Percentiles rank a stretch among this genome's conserved stretches.
phyloP scores from a whole-genome alignment of 495 filamentous ascomycete genomes.

The Aspergillus coremiiformis region DNA sequence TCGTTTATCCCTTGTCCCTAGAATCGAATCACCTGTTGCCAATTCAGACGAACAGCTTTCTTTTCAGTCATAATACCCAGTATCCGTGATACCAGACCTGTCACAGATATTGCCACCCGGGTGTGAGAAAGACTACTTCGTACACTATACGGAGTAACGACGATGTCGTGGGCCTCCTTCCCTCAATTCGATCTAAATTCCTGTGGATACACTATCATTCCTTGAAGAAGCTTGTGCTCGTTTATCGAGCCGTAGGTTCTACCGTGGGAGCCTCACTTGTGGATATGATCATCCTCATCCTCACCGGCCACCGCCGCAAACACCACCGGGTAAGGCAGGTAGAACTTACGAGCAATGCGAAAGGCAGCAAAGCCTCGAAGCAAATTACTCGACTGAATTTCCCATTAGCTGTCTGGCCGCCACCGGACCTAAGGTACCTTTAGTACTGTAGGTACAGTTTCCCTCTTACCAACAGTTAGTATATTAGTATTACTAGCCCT shows the following conservation, averaged over 20 bases:
- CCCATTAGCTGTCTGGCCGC: not conserved
- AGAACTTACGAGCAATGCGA: not conserved
- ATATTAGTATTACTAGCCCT: not conserved
- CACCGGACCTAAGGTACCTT: too few species aligned
- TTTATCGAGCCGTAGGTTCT: not conserved
- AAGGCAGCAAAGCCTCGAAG: not conserved
- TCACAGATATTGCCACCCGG: not conserved
- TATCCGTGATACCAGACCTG: not conserved
- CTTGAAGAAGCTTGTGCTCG: not conserved
- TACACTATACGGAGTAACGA: too few species aligned
- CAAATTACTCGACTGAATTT: not conserved
- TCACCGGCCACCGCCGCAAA: slow-evolving; percentile 3
- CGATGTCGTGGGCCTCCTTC: too few species aligned
- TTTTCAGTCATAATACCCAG: not conserved
- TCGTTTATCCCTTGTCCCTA: not conserved
- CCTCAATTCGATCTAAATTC: too few species aligned
- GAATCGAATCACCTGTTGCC: not conserved
- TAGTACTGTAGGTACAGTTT: too few species aligned
- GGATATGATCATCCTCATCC: not conserved
- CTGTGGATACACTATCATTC: not conserved
- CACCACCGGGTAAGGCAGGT: not conserved
- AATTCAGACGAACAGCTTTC: not conserved
- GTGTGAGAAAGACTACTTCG: too few species aligned
- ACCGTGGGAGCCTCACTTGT: not conserved
- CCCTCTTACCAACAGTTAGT: not conserved